Base-by-base conservation (phyloP, 2,329 filamentous ascomycete species). In the Aspergillus sp. region DNA sequence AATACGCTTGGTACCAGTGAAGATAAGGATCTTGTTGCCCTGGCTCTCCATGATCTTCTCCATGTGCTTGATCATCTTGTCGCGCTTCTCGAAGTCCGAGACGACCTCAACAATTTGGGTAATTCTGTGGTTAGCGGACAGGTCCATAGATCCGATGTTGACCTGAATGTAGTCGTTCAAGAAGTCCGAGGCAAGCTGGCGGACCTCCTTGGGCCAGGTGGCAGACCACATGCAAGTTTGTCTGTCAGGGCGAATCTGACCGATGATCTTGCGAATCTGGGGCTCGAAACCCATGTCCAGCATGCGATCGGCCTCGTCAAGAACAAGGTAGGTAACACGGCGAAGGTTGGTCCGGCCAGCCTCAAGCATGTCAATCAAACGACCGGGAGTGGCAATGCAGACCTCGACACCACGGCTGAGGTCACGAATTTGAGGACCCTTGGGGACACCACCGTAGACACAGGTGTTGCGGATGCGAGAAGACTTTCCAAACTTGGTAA, bases 281-380 rank as follows among this genome's bases (percentile, higher is more conserved):
- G 93, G 93, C 75, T 98, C 93, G 74, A 98, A 97, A 82, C 93
- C 93, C 93, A 98, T 98, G 75, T 98, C 93, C 68, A 98, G 79
- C 93, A 98, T 98, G 65, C 93, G 91, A 74, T 98, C 93, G 67
- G 93, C 93, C 77, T 98, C 93, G 62, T 98, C 93, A 52, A 98
- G 90, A 56, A 97, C 93, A 45, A 98, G 79, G 75, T 98, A 98
- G 44, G 93, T 98, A 50, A 97, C 90, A 69, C 93, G 90, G 56
- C 91, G 91, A 52, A 98, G 82, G 75, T 98, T 97, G 60, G 93
- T 98, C 79, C 94, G 95, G 70, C 90, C 91, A 56, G 89, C 88
- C 73, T 97, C 93, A 29, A 98, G 82, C 89, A 97, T 96, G 62
- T 98, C 93, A 61, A 98, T 97, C 61, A 98, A 77, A 78, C 93